Evolutionary conservation across 768 basidiomycete genomes (phyloP).

Genomic region (Suillus paluster): DNA sequence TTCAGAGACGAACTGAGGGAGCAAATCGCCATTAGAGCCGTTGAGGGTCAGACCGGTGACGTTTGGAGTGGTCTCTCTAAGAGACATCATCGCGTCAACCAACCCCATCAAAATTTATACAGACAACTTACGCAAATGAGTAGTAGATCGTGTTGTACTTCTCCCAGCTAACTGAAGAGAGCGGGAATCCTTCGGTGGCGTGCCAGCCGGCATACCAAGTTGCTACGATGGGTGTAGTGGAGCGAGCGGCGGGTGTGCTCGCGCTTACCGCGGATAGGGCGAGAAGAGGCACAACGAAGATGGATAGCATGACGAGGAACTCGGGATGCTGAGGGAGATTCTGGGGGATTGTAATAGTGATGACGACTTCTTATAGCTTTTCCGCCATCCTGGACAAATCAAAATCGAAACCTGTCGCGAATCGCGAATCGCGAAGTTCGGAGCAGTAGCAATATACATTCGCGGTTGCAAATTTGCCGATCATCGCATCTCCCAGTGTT

Average conservation of each 20-base stretch:
- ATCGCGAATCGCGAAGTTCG: too few species aligned
- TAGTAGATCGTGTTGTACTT: conserved; percentile 76
- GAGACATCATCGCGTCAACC: background rate
- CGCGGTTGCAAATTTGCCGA: too few species aligned
- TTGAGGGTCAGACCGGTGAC: conserved; percentile 36
- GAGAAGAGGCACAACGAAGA: conserved; percentile 1
- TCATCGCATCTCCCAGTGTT: too few species aligned
- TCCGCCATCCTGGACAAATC: background rate
- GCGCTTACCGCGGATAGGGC: conserved; percentile 1
- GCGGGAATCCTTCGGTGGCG: conserved; percentile 51
- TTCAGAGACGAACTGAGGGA: conserved; percentile 60
- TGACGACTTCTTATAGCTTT: background rate
- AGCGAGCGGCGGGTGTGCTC: background rate
- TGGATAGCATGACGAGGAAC: conserved; percentile 1
- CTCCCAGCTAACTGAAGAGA: conserved; percentile 63
- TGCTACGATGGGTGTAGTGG: conserved; percentile 41
- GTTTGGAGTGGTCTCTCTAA: conserved; percentile 40
- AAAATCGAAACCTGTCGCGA: too few species aligned
- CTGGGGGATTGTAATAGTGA: too few species aligned
- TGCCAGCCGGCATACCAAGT: conserved; percentile 78
- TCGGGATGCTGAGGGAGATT: background rate
- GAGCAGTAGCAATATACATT: too few species aligned
- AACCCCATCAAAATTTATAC: background rate
- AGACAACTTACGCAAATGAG: conserved; percentile 58
- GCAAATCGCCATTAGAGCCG: conserved; percentile 49